Conservation (phyloP, 1,284 basidiomycete genomes). For the Microbotryum saponariae region DNA sequence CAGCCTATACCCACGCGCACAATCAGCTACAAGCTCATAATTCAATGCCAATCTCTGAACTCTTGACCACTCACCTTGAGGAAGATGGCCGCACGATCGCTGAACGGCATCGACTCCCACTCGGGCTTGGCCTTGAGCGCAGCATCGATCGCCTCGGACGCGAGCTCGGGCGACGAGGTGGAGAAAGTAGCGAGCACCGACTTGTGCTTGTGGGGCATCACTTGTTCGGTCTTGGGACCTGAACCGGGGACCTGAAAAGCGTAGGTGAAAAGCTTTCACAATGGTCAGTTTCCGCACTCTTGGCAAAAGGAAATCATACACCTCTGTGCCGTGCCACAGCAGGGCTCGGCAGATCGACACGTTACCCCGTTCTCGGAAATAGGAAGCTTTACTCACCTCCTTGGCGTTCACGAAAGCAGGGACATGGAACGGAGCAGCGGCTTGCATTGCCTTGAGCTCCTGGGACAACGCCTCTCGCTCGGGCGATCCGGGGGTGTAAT, state of each 20-base stretch:
- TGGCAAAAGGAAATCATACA: neutral
- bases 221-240: conserved; percentile 54
- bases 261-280: neutral
- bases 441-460: conserved; percentile 71
- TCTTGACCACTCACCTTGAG: conserved; percentile 52
- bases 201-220: conserved; percentile 74
- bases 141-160: conserved; percentile 75
- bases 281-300: neutral
- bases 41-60: neutral
- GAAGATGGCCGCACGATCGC: conserved; percentile 88
- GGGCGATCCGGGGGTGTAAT: conserved; percentile 69
- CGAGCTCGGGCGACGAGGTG: conserved; percentile 77
- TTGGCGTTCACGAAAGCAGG: conserved; percentile 89
- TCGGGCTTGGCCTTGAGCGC: conserved; percentile 74
- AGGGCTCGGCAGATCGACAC: neutral
- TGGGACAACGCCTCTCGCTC: conserved; percentile 70
- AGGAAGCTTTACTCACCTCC: conserved; percentile 50
- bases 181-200: conserved; percentile 68
- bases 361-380: too few species aligned
- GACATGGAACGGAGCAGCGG: conserved; percentile 77
- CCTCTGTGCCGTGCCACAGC: neutral
- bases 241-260: conserved; percentile 50
- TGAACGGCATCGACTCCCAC: conserved; percentile 94
- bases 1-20: conserved; percentile 48
- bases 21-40: neutral